Evolutionary conservation across 2,329 filamentous ascomycete genomes (phyloP).

Genomic region (Macroventuria anomochaeta): DNA sequence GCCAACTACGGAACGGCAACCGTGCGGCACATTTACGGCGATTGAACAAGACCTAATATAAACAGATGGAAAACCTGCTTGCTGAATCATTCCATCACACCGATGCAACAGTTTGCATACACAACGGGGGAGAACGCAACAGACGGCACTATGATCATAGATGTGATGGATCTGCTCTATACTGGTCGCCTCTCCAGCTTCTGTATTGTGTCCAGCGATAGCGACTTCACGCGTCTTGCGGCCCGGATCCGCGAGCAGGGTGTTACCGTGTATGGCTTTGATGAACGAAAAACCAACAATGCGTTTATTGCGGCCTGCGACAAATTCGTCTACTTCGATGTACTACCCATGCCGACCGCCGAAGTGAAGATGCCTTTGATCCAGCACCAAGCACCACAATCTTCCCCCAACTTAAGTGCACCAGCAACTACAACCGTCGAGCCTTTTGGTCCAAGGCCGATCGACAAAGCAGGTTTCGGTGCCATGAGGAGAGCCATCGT

Average conservation of each 20-base stretch:
- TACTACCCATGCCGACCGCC: not conserved
- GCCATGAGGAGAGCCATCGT: slow-evolving; percentile 12
- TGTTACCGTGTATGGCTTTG: slow-evolving; percentile 45
- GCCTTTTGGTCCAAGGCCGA: too few relatives aligned
- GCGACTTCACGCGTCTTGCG: slow-evolving; percentile 46
- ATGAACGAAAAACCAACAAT: slow-evolving; percentile 36
- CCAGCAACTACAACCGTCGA: not conserved
- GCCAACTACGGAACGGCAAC: slow-evolving; percentile 43
- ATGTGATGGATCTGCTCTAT: slow-evolving; percentile 47
- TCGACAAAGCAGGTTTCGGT: slow-evolving; percentile 27
- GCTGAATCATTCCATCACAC: slow-evolving; percentile 31
- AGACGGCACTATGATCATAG: slow-evolving; percentile 46
- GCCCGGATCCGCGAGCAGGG: slow-evolving; percentile 46
- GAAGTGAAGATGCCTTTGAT: not conserved
- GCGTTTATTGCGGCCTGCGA: slow-evolving; percentile 40
- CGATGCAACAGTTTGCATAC: slow-evolving; percentile 41
- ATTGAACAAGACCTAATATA: slow-evolving; percentile 35
- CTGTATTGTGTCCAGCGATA: slow-evolving; percentile 47
- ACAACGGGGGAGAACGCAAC: slow-evolving; percentile 43
- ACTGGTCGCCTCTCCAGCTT: slow-evolving; percentile 43
- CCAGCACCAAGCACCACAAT: not conserved
- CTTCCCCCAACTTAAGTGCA: not conserved
- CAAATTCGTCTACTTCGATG: slow-evolving; percentile 36
- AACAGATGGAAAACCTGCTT: slow-evolving; percentile 29
- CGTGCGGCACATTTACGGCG: slow-evolving; percentile 40